phyloP scores from a whole-genome alignment of 305 asterid species.

The Plantago coronopus region DNA sequence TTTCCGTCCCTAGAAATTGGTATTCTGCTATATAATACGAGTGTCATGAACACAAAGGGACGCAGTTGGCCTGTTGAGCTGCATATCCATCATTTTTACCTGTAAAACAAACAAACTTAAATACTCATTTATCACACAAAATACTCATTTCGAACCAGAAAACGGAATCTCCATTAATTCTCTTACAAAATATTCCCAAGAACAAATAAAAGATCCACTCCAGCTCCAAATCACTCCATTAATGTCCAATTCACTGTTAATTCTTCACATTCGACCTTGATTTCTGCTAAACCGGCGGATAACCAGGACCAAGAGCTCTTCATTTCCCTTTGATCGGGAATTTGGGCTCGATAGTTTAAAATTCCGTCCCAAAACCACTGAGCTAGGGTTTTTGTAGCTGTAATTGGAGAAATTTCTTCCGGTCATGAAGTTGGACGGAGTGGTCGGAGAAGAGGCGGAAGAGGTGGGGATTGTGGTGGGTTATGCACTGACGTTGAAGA shows the following conservation, averaged over 20 bases:
- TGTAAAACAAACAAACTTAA: too few relatives aligned
- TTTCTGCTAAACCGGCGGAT: too few relatives aligned
- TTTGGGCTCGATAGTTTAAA: too few relatives aligned
- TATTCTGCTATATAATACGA: too few relatives aligned
- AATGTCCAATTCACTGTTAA: neutral
- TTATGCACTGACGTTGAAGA: constrained; percentile 59
- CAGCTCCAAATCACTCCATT: neutral
- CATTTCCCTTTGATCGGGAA: neutral
- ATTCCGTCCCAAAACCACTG: too few relatives aligned
- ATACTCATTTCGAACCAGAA: neutral
- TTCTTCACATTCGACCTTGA: neutral
- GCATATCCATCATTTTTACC: too few relatives aligned
- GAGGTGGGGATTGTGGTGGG: constrained; percentile 43
- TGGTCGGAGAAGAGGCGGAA: constrained; percentile 16
- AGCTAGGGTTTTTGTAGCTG: constrained; percentile 4
- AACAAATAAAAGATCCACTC: neutral
- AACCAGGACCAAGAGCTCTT: too few relatives aligned
- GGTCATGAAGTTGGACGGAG: constrained; percentile 4
- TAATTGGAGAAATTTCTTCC: neutral
- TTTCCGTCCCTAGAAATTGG: too few relatives aligned
- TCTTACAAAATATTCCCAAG: neutral
- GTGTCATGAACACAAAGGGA: too few relatives aligned
- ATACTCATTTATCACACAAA: neutral
- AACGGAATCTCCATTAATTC: neutral
- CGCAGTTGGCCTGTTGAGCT: too few relatives aligned